Base-by-base conservation (phyloP, 139 green algal genomes). In the Diplosphaera chodatii region DNA sequence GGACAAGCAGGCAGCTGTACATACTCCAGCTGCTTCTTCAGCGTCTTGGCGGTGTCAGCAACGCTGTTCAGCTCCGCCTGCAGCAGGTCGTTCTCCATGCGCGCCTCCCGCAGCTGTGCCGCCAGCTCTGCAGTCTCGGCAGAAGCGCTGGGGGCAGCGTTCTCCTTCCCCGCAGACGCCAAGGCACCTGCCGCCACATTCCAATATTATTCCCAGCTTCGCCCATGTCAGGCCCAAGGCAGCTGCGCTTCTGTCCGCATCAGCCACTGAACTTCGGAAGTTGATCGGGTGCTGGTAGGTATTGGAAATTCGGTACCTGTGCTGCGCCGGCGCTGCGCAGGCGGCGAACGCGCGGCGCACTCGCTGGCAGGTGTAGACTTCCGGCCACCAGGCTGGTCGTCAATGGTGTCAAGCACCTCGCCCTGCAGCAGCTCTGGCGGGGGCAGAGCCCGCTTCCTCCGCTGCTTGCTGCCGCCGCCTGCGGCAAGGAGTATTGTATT, bases 51-150 rank as follows among this genome's bases (percentile, higher is more conserved):
- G 71, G 31, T 83, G 63, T 86, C 73, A 31, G 41, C 77, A 32
- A 90, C 66, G 63, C 74, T 63, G 62, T 93, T 81, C 66, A 92
- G 76, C 84, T 93, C 84, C 18, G 69, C 73, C 70, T 88, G 72
- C 84, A 92, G 87, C 6, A 84, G 71, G n/a, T 30, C 68, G 31
- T 88, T 86, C 67, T 86, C 77, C 37, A 78, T 77, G 68, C 88
- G 71, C 63, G 88, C 68, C 40, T 88, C 73, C 20, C 70, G 34
- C 41, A 92, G 48, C 6, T 77, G 72, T 25, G 77, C 66, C 41
- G 76, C 37, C 40, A 88, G 56, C 33, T 40, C 74, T 21, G 40
- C 56, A 31, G 76, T 55, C 8, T 82, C 67, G 0, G 25, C n/a
- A n/a, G 3, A 20, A 15, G 5, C 59, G 59, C 48, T 25, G 48